Evolutionary conservation across 768 basidiomycete genomes (phyloP).

Genomic region (Boletus vinaceobasis): DNA sequence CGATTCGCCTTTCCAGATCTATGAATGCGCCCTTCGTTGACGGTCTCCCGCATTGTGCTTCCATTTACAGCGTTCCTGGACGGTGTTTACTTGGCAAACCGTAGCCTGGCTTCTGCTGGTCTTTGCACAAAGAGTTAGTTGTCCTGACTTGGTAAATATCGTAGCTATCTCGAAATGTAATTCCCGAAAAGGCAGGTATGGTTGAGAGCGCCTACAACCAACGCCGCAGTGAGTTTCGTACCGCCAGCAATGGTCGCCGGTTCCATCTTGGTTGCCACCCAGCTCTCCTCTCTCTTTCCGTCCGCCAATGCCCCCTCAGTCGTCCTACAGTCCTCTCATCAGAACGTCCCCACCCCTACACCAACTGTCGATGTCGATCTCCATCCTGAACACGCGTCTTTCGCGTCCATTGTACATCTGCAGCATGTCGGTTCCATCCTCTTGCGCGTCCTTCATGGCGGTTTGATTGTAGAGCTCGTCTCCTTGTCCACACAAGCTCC

Average conservation of each 20-base stretch:
- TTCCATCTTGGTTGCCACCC: constrained; percentile 49
- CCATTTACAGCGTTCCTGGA: not conserved
- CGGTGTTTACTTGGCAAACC: not conserved
- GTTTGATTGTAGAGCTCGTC: constrained; percentile 69
- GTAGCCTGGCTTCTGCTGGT: too few relatives aligned
- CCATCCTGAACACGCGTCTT: constrained; percentile 71
- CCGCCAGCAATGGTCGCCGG: constrained; percentile 22
- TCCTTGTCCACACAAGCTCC: constrained; percentile 64
- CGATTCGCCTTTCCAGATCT: constrained; percentile 14
- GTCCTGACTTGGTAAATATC: too few relatives aligned
- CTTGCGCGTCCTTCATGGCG: constrained; percentile 70
- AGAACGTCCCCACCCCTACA: constrained; percentile 48
- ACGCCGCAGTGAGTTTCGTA: not conserved
- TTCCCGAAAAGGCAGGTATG: constrained; percentile 25
- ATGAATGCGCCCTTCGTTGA: not conserved
- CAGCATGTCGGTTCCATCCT: constrained; percentile 62
- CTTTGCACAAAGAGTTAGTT: too few relatives aligned
- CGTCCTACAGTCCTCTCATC: constrained; percentile 57
- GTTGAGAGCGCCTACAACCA: not conserved
- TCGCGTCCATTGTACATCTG: constrained; percentile 55
- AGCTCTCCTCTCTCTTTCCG: constrained; percentile 63
- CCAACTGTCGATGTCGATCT: constrained; percentile 38
- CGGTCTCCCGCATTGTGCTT: constrained; percentile 1
- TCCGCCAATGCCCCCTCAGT: constrained; percentile 47
- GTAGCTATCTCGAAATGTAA: not conserved